Conservation (phyloP, 2,329 filamentous ascomycete species). For the Colletotrichum gigasporum region DNA sequence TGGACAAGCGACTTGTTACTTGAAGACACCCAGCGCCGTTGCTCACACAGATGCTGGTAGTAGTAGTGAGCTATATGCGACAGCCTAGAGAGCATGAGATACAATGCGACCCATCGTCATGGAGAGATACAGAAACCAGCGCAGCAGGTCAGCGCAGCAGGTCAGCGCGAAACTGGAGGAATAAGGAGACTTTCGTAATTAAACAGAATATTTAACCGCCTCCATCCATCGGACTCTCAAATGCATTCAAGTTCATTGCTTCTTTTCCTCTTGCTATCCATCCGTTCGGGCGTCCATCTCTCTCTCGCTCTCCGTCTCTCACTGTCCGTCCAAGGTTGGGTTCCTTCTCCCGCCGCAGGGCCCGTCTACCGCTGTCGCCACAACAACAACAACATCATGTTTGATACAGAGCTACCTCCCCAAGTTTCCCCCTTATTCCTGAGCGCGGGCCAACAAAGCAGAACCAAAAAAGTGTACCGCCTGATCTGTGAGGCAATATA, state of each 20-base stretch:
- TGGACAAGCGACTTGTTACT: background rate
- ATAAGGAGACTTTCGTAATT: slow-evolving; percentile 34
- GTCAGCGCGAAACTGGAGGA: background rate
- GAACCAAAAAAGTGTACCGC: slow-evolving; percentile 24
- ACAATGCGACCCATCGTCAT: background rate
- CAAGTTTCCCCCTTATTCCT: slow-evolving; percentile 7
- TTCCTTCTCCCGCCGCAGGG: background rate
- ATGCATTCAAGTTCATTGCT: slow-evolving; percentile 33
- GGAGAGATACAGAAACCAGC: background rate
- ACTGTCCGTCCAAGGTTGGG: background rate
- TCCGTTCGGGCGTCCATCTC: slow-evolving; percentile 18
- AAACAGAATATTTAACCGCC: slow-evolving; percentile 34
- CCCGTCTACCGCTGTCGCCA: slow-evolving; percentile 17
- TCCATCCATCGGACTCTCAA: slow-evolving; percentile 28
- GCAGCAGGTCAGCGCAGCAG: background rate
- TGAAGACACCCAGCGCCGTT: background rate
- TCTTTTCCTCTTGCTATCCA: slow-evolving; percentile 34
- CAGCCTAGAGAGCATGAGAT: background rate
- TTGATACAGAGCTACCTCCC: slow-evolving; percentile 29
- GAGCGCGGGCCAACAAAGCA: slow-evolving; percentile 21
- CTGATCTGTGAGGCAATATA: slow-evolving; percentile 19
- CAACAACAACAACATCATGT: slow-evolving; percentile 26
- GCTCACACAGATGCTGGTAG: background rate
- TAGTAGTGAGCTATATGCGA: background rate
- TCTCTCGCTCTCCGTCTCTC: background rate